These are phyloP conservation scores for Talaromyces liani DNA, from an alignment of 495 filamentous ascomycete genomes.

Conservation along the genomic window DNA sequence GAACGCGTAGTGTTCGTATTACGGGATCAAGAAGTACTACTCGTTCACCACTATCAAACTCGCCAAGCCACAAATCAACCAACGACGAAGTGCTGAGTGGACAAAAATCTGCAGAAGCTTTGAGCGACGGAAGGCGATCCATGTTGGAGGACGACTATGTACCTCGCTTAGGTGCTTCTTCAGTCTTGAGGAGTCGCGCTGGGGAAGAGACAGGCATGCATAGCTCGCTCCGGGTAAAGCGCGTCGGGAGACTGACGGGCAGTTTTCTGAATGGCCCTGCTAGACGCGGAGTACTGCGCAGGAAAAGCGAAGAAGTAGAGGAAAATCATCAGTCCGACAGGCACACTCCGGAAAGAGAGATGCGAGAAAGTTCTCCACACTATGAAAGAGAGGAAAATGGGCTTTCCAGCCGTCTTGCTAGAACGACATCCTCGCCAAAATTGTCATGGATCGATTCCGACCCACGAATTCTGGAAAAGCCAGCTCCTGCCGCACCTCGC, in stretches of 20 bases:
- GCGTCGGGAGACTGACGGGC: conserved; percentile 62
- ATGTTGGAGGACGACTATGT: conserved; percentile 34
- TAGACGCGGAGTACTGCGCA: conserved; percentile 57
- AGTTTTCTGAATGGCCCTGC: conserved; percentile 69
- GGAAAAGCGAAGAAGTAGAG: conserved; percentile 67
- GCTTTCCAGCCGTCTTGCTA: conserved; percentile 11
- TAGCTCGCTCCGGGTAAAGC: conserved; percentile 66
- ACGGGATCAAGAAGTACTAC: conserved; percentile 26
- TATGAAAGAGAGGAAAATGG: conserved; percentile 1
- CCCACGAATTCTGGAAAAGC: conserved; percentile 23
- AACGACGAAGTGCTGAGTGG: conserved; percentile 28
- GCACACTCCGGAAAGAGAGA: conserved; percentile 10
- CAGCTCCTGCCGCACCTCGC: conserved; percentile 19
- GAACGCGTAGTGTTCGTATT: conserved; percentile 57
- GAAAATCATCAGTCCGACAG: conserved; percentile 18
- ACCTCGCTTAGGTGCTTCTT: conserved; percentile 43
- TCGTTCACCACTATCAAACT: conserved; percentile 32
- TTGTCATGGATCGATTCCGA: conserved; percentile 41
- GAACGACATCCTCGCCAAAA: conserved; percentile 30
- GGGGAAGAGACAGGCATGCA: conserved; percentile 52
- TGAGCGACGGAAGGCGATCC: conserved; percentile 37
- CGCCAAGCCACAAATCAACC: conserved; percentile 29
- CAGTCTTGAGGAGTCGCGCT: conserved; percentile 38
- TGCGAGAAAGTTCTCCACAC: background rate
- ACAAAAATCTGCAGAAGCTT: conserved; percentile 33